Evolutionary conservation across 2,329 filamentous ascomycete species (phyloP).

Genomic region (Fusarium lyarnte): DNA sequence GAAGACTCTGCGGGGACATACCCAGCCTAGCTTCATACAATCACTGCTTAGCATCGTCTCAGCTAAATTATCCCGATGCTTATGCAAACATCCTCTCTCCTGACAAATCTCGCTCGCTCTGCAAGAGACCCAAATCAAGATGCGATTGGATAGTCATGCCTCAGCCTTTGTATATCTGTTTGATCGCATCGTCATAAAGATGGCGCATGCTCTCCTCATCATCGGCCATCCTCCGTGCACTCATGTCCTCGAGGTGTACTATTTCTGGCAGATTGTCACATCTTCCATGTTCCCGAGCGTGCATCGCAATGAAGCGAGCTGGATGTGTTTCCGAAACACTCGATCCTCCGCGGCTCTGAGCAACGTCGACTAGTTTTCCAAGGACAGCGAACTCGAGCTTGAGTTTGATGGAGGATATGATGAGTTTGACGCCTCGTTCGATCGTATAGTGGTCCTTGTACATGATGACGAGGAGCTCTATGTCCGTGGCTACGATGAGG

Average conservation of each 20-base stretch:
- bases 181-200: conserved; percentile 13
- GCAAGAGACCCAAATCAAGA: not conserved
- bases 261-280: not conserved
- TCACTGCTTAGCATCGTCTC: conserved; percentile 9
- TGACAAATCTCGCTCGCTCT: conserved; percentile 2
- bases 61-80: conserved; percentile 1
- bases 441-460: conserved; percentile 5
- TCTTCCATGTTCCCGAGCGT: not conserved
- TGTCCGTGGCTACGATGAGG: conserved; percentile 30
- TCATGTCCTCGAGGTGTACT: not conserved
- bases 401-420: conserved; percentile 42
- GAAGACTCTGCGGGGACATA: not conserved
- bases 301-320: not conserved
- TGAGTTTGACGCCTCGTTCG: conserved; percentile 19
- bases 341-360: conserved; percentile 29
- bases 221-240: not conserved
- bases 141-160: not conserved
- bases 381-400: conserved; percentile 51
- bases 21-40: not conserved
- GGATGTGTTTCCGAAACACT: not conserved
- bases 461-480: conserved; percentile 24
- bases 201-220: conserved; percentile 6
- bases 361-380: conserved; percentile 49
- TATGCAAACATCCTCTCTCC: not conserved
- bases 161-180: conserved; percentile 20